phyloP scores from a whole-genome alignment of 352 stramenopile genomes.

The Pythium sukuiense region DNA sequence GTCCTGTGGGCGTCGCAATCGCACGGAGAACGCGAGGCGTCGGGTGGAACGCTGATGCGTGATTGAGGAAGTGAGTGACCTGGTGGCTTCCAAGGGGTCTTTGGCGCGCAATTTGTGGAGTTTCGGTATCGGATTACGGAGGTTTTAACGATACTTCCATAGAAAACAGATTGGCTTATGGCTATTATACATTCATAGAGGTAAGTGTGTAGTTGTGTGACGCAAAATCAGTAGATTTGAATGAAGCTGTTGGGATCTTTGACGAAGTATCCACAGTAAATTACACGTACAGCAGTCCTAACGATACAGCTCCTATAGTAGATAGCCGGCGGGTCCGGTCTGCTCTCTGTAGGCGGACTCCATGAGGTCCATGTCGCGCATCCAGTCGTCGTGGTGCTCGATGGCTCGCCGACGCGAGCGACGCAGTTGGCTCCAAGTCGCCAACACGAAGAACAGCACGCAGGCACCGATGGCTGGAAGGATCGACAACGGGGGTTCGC shows the following conservation, averaged over 20 bases:
- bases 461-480: not conserved
- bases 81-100: slow-evolving; percentile 17
- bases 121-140: slow-evolving; percentile 1
- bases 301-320: not conserved
- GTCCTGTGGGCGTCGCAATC: not conserved
- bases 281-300: not conserved
- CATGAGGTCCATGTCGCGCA: slow-evolving; percentile 2
- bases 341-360: slow-evolving; percentile 1
- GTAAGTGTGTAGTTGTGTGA: not conserved
- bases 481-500: not conserved
- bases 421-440: slow-evolving; percentile 4
- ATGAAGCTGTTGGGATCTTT: not conserved
- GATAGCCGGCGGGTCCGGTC: not conserved
- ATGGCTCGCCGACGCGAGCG: slow-evolving; percentile 2
- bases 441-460: slow-evolving; percentile 7
- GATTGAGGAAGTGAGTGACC: not conserved
- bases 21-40: not conserved
- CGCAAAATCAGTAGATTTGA: not conserved
- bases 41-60: not conserved
- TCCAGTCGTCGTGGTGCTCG: slow-evolving; percentile 2
- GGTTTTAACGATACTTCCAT: not conserved
- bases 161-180: not conserved
- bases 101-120: slow-evolving; percentile 2
- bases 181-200: not conserved
- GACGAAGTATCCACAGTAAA: not conserved